Base-by-base conservation (phyloP, 1,284 basidiomycete genomes). In the Cutaneotrichosporon cyanovorans region DNA sequence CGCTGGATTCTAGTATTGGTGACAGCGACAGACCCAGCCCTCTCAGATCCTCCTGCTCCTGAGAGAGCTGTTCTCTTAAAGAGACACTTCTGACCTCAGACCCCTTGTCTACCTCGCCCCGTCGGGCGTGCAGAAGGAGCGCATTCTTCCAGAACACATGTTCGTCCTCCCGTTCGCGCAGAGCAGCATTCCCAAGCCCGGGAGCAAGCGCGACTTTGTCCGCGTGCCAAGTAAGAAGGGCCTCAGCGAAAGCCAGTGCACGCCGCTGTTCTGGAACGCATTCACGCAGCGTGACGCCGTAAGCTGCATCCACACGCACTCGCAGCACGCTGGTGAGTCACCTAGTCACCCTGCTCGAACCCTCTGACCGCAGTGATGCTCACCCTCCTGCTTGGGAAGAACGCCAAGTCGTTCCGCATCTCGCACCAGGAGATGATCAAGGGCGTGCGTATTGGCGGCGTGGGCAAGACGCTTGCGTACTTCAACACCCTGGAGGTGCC, bases 241-340 rank as follows among this genome's bases (percentile, higher is more conserved):
- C 6, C 73, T 87, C 53, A 86, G 83, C 59, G 85, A 87, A 61
- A 84, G 82, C 1, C 83, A 83, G 2, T 88, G 85, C 66, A 89
- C 87, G 0, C 87, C 87, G 7, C 73, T 90, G n/a, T 90, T 90
- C 74, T 89, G 85, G 84, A 88, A 88, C 63, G 85, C 87, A 3
- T 90, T 87, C 65, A 82, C 84, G 23, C 69, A 84, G 58, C 75
- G 85, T 18, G 74, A 78, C 42, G 86, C 52, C n/a, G 85, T 3
- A 1, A 83, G 84, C 40, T 89, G 86, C 59, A 87, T 90, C 51
- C 87, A 90, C 63, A 89, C 87, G 0, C 87, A 90, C 65, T 85
- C 82, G 1, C 87, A 89, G 63, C 78, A 87, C 63, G 85, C 85
- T 21, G 70, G 69, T 68, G 39, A 44, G 68, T 50, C 15, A 5